Conservation (phyloP, 1,139 yeast species). For the Debaryomyces coudertii region DNA sequence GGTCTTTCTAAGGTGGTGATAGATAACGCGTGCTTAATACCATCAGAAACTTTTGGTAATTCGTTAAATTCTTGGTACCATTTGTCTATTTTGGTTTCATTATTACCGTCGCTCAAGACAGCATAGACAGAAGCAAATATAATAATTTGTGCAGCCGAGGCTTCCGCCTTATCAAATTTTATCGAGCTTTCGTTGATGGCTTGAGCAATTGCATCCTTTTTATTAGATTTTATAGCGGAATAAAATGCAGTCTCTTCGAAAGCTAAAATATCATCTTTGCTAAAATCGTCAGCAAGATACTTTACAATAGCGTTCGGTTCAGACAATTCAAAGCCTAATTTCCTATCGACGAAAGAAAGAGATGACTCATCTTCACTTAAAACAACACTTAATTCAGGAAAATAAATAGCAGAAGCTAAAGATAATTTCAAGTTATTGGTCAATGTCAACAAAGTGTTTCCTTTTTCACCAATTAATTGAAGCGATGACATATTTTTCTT, state of each 20-base stretch:
- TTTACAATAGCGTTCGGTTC: conserved; percentile 87
- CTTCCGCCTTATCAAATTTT: conserved; percentile 22
- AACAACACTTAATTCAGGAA: conserved; percentile 32
- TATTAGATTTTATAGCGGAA: conserved; percentile 33
- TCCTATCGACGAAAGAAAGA: conserved; percentile 37
- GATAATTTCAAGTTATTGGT: conserved; percentile 64
- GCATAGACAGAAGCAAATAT: conserved; percentile 50
- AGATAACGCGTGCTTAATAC: conserved; percentile 40
- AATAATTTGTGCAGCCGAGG: conserved; percentile 48
- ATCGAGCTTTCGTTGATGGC: conserved; percentile 16
- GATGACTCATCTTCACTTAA: conserved; percentile 38
- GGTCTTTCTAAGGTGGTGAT: conserved; percentile 48
- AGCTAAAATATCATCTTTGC: conserved; percentile 24
- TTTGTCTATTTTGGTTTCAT: conserved; percentile 19
- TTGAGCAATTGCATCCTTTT: conserved; percentile 24
- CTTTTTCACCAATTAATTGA: conserved; percentile 46
- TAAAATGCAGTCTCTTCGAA: conserved; percentile 40
- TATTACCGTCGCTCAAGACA: conserved; percentile 22
- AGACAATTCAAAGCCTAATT: conserved; percentile 52
- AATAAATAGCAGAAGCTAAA: conserved; percentile 49
- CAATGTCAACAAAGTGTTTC: conserved; percentile 42
- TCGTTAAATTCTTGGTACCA: conserved; percentile 51
- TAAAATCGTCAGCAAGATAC: conserved; percentile 57
- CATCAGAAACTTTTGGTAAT: conserved; percentile 39
- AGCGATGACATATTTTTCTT: conserved; percentile 20